These are phyloP conservation scores for Fraxinus platypoda DNA, from an alignment of 305 asterid genomes.

Conservation along the genomic window DNA sequence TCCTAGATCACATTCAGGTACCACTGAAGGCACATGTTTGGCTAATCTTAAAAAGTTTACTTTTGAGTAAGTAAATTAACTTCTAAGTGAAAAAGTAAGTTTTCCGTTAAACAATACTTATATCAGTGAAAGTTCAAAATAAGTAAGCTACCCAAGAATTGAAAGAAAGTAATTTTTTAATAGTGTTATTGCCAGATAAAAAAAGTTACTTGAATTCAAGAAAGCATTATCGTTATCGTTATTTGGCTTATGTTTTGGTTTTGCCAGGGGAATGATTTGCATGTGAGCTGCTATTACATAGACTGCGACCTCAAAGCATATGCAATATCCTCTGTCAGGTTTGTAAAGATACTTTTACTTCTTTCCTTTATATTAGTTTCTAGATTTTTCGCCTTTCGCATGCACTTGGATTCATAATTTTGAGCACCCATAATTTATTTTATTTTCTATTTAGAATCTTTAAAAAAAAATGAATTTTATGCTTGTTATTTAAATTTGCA, in stretches of 20 bases:
- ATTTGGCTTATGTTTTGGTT: conserved; percentile 13
- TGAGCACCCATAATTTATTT: neutral
- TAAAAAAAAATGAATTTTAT: too few species aligned
- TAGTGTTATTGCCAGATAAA: neutral
- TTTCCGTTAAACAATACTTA: neutral
- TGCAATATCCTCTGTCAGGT: conserved; percentile 85
- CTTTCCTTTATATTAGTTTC: neutral
- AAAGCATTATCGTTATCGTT: neutral
- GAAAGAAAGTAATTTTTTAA: neutral
- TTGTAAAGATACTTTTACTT: neutral
- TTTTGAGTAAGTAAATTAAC: neutral
- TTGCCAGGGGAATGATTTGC: conserved; percentile 73
- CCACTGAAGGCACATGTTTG: neutral
- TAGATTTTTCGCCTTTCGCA: neutral
- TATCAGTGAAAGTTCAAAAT: neutral
- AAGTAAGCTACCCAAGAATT: neutral
- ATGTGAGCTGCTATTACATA: conserved; percentile 78
- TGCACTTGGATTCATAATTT: neutral
- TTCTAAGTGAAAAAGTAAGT: neutral
- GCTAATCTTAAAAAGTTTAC: neutral
- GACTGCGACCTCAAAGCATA: conserved; percentile 66
- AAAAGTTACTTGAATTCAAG: neutral
- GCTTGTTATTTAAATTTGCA: neutral
- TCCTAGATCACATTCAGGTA: conserved; percentile 81
- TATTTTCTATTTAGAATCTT: neutral